Conservation (phyloP, 169 alveolate species). For the Cryptosporidium viatorum region DNA sequence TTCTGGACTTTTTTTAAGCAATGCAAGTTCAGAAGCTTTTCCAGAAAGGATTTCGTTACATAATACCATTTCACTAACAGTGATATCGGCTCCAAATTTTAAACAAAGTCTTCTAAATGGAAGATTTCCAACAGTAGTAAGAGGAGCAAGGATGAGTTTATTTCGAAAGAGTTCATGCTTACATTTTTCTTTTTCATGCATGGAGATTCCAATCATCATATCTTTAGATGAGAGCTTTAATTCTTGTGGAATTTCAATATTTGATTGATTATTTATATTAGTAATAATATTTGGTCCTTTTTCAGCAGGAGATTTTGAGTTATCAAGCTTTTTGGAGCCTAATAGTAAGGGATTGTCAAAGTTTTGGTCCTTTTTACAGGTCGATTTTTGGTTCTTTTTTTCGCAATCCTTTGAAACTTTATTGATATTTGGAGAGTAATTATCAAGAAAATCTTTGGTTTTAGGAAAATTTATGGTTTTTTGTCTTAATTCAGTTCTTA, state of each 20-base stretch:
- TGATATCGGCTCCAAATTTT: slow-evolving; percentile 60
- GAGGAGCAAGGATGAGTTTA: slow-evolving; percentile 79
- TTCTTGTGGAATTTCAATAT: background rate
- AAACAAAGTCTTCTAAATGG: slow-evolving; percentile 82
- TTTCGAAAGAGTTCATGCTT: slow-evolving; percentile 9
- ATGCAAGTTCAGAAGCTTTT: slow-evolving; percentile 84
- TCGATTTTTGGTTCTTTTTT: background rate
- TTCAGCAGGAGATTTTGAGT: background rate
- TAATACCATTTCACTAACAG: slow-evolving; percentile 85
- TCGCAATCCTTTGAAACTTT: background rate
- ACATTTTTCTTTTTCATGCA: background rate
- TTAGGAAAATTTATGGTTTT: slow-evolving; percentile 5
- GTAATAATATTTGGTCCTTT: background rate
- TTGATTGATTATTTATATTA: background rate
- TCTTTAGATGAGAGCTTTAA: background rate
- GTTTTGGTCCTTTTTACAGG: background rate
- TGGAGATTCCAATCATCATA: background rate
- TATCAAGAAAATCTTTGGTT: slow-evolving; percentile 26
- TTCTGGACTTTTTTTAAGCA: slow-evolving; percentile 79
- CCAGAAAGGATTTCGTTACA: slow-evolving; percentile 82
- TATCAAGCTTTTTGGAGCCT: background rate
- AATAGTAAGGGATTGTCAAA: background rate
- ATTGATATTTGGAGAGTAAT: background rate
- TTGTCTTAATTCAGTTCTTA: slow-evolving; percentile 5
- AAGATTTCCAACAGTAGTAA: slow-evolving; percentile 83